phyloP scores from a whole-genome alignment of 768 basidiomycete genomes.

The Kwoniella dendrophila region DNA sequence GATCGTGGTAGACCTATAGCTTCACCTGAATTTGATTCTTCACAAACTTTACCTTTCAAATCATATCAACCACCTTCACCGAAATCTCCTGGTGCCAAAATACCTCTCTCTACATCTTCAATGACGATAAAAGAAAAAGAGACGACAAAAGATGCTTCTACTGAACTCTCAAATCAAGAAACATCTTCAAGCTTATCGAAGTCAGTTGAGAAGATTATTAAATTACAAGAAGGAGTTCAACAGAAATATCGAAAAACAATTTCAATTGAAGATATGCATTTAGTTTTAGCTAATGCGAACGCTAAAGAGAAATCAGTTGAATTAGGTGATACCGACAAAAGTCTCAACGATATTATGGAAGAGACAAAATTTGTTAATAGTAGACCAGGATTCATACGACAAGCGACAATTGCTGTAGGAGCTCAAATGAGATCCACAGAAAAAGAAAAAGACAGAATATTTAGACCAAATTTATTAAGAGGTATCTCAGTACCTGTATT shows the following conservation, averaged over 20 bases:
- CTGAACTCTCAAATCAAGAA: neutral
- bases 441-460: neutral
- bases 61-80: slow-evolving; percentile 12
- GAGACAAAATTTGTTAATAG: too few relatives aligned
- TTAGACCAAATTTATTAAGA: slow-evolving; percentile 1
- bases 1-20: slow-evolving; percentile 42
- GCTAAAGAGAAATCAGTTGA: neutral
- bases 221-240: too few relatives aligned
- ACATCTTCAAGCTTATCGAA: too few relatives aligned
- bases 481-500: neutral
- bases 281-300: neutral
- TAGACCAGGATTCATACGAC: neutral
- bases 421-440: neutral
- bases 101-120: neutral
- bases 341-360: too few relatives aligned
- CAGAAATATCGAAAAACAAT: too few relatives aligned
- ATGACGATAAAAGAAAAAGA: neutral
- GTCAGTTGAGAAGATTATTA: too few relatives aligned
- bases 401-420: neutral
- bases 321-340: neutral
- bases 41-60: slow-evolving; percentile 22
- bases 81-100: slow-evolving; percentile 11
- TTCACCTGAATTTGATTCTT: slow-evolving; percentile 30
- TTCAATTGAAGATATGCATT: slow-evolving; percentile 22
- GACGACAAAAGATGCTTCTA: neutral